phyloP scores from a whole-genome alignment of 345 rosid genomes.

The Corchorus capsularis region DNA sequence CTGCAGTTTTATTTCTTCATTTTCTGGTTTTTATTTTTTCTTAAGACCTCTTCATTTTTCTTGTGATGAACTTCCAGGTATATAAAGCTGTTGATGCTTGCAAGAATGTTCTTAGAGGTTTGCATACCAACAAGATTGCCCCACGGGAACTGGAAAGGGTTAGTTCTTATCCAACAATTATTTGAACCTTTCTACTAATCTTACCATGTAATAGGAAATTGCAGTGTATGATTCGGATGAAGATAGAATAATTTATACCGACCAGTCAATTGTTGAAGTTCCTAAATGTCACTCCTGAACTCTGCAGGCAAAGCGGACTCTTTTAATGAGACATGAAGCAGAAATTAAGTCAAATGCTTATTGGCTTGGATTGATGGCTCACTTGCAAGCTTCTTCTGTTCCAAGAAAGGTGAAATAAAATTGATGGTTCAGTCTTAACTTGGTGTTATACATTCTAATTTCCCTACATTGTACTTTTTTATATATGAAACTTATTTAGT shows the following conservation, averaged over 20 bases:
- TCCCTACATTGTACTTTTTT: background rate
- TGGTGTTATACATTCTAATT: background rate
- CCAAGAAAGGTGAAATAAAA: conserved; percentile 72
- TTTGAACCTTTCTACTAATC: background rate
- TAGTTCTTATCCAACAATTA: conserved; percentile 34
- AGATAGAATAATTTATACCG: background rate
- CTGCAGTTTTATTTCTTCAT: conserved; percentile 14
- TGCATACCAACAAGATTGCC: conserved; percentile 80
- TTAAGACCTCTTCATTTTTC: conserved; percentile 24
- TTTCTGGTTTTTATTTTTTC: conserved; percentile 1
- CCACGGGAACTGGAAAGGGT: conserved; percentile 97
- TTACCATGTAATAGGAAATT: conserved; percentile 11
- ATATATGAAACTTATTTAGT: conserved; percentile 3
- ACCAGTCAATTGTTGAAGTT: conserved; percentile 3
- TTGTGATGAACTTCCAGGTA: conserved; percentile 53
- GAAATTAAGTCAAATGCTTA: conserved; percentile 98
- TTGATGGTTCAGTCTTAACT: background rate
- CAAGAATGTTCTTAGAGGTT: conserved; percentile 93
- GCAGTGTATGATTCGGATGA: background rate
- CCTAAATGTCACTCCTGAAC: conserved; percentile 12
- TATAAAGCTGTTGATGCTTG: conserved; percentile 97
- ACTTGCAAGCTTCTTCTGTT: conserved; percentile 94
- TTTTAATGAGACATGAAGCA: conserved; percentile 98
- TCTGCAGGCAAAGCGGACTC: conserved; percentile 89
- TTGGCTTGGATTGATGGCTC: conserved; percentile 97